phyloP scores from a whole-genome alignment of 2,329 filamentous ascomycete species.

The Cytospora piceicola region DNA sequence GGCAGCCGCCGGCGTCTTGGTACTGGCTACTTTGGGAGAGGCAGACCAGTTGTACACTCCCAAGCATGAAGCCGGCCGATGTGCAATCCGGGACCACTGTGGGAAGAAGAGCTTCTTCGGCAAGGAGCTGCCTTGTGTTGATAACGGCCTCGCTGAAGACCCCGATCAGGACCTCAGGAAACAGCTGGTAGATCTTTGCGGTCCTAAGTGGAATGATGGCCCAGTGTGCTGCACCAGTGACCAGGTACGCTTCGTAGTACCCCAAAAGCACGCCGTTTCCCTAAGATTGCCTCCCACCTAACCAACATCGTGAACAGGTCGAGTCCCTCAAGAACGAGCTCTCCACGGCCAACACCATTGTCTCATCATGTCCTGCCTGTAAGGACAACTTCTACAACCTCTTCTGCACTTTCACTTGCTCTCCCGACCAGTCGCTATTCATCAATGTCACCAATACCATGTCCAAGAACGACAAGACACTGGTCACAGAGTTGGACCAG shows the following conservation, averaged over 20 bases:
- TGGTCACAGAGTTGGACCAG: conserved; percentile 92
- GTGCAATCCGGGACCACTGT: conserved; percentile 88
- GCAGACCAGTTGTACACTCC: conserved; percentile 47
- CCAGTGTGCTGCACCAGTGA: conserved; percentile 83
- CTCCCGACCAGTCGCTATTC: conserved; percentile 93
- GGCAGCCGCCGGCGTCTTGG: conserved; percentile 40
- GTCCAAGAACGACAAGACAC: conserved; percentile 58
- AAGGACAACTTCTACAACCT: conserved; percentile 98
- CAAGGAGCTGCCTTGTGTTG: conserved; percentile 85
- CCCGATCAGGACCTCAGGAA: conserved; percentile 73
- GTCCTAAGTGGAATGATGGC: conserved; percentile 80
- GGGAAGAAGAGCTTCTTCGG: conserved; percentile 91
- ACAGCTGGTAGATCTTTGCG: conserved; percentile 84
- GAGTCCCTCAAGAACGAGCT: conserved; percentile 81
- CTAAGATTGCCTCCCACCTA: neutral
- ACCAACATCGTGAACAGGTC: conserved; percentile 55
- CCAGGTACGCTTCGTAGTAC: conserved; percentile 60
- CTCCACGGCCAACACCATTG: conserved; percentile 83
- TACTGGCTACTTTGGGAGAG: conserved; percentile 40
- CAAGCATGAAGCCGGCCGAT: conserved; percentile 84
- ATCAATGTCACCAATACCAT: conserved; percentile 84
- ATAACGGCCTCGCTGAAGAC: conserved; percentile 80
- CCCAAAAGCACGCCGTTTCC: neutral
- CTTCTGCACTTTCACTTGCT: conserved; percentile 98
- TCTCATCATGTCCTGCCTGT: conserved; percentile 93